Base-by-base conservation (phyloP, 2,329 filamentous ascomycete species). In the Xylariaceae sp. region DNA sequence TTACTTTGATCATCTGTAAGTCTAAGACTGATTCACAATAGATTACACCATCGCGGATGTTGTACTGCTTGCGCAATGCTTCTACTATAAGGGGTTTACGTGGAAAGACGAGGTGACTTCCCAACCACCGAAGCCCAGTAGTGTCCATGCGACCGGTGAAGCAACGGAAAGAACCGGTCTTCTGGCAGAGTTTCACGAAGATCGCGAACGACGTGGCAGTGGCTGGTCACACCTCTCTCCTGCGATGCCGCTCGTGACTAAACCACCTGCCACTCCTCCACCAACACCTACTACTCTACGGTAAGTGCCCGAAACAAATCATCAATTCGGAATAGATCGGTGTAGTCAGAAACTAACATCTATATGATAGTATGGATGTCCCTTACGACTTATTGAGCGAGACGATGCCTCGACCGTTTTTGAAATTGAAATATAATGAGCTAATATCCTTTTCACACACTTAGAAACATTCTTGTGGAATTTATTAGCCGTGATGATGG, bases 71-170 rank as follows among this genome's bases (percentile, higher is more conserved):
- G 78, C 76, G 1, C 94, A 99, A 71, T 95, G 89, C 69, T 95
- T 97, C 74, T 97, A 95, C 74, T 99, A 99, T 69, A 84, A 89
- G 45, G 91, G 91, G 3, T 94, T 96, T 58, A 84, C 81, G 2
- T 80, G 78, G 75, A 74, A 69, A 45, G 82, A 85, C 55, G 72
- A 81, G 48, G 69, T 78, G 12, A 63, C 70, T 7, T 65, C 74
- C 10, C 59, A 66, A 38, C 61, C 71, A 40, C 62, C 69, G 38
- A 77, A 76, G 62, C 59, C 73, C 19, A 44, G 64, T 32, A 63
- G 69, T 48, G 59, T 58, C 31, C 58, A 67, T 22, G 63, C 63
- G 32, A 62, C 47, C 30, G 67, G 58, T 44, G 70, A 71, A 52
- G 70, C 76, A 11, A 71, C 71, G 55, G 82, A 86, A 66, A 73